Evolutionary conservation across 2,329 filamentous ascomycete genomes (phyloP).

Genomic region (Diaporthe citrichinensis): DNA sequence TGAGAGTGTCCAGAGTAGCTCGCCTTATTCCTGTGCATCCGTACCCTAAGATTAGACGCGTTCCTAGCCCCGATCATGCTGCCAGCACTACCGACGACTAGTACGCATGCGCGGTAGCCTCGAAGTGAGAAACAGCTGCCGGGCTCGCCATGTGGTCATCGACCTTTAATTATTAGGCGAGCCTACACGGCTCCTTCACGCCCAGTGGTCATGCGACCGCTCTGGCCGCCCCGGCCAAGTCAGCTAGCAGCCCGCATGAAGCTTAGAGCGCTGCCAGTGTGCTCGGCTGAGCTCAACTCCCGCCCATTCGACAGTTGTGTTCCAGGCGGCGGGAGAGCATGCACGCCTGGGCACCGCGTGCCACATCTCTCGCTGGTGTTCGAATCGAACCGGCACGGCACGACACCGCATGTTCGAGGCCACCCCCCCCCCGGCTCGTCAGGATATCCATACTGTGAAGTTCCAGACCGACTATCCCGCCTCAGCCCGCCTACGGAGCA

Average conservation of each 20-base stretch:
- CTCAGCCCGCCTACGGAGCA: neutral
- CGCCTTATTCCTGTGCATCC: conserved; percentile 5
- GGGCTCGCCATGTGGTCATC: conserved; percentile 23
- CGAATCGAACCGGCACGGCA: conserved; percentile 22
- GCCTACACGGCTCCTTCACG: neutral
- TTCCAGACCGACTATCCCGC: conserved; percentile 33
- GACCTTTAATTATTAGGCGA: neutral
- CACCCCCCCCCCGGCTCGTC: neutral
- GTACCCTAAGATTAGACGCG: conserved; percentile 30
- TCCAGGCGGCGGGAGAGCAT: neutral
- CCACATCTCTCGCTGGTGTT: conserved; percentile 22
- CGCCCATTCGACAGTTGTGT: neutral
- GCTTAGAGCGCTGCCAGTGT: conserved; percentile 22
- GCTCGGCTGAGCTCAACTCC: neutral
- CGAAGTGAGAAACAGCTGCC: neutral
- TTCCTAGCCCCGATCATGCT: conserved; percentile 28
- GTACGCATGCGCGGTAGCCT: neutral
- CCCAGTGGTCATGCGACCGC: conserved; percentile 32
- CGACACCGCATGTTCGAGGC: conserved; percentile 28
- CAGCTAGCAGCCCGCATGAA: conserved; percentile 26
- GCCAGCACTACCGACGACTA: conserved; percentile 29
- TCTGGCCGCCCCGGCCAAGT: conserved; percentile 21
- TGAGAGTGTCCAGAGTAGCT: neutral
- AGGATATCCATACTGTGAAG: conserved; percentile 21
- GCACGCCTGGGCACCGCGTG: neutral